These are phyloP conservation scores for Alternaria solani DNA, from an alignment of 2,329 filamentous ascomycete species.

Conservation along the genomic window DNA sequence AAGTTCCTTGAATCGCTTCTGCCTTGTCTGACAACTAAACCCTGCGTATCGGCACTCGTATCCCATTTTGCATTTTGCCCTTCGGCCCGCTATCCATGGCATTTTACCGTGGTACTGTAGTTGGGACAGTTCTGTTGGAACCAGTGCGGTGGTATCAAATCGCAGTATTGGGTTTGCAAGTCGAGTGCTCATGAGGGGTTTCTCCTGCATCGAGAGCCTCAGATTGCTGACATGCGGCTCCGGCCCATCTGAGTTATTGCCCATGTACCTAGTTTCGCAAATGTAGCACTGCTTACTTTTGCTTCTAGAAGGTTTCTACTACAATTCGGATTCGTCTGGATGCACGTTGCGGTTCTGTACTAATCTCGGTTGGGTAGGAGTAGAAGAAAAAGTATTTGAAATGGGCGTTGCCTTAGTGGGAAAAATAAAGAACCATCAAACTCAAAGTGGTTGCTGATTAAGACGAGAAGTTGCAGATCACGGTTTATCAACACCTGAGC, in stretches of 20 bases:
- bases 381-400: neutral
- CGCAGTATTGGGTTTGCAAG: neutral
- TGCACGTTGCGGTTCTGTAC: neutral
- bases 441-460: too few species aligned
- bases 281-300: conserved; percentile 3
- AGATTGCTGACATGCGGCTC: conserved; percentile 2
- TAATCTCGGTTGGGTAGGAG: neutral
- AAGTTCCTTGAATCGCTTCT: neutral
- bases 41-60: conserved; percentile 2
- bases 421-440: neutral
- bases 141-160: neutral
- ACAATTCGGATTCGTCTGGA: neutral
- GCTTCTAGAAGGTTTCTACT: conserved; percentile 13
- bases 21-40: neutral
- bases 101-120: neutral
- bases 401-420: neutral
- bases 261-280: conserved; percentile 3
- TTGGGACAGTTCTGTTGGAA: neutral
- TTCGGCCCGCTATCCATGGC: conserved; percentile 4
- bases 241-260: neutral
- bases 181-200: neutral
- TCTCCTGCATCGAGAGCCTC: neutral
- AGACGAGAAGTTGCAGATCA: too few species aligned
- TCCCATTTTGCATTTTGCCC: conserved; percentile 2
- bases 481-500: too few species aligned